Percentiles rank a stretch among this genome's conserved stretches.
Evolutionary conservation across 768 basidiomycete species (phyloP).

Genomic region (Chalciporus pseudorubinellus): DNA sequence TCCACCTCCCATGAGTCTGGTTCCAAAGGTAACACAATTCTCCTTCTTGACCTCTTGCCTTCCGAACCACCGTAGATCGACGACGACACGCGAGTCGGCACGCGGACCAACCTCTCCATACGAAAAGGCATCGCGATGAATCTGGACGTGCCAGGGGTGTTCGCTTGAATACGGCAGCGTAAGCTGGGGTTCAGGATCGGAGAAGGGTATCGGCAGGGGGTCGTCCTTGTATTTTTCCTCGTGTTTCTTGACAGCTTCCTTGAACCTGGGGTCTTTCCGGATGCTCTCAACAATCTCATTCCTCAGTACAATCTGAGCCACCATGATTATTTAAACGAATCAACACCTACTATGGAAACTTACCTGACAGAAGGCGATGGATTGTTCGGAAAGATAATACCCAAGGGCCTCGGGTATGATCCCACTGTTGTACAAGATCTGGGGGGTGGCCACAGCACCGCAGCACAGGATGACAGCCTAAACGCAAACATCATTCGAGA

Average conservation of each 20-base stretch:
- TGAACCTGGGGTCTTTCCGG: constrained; percentile 7
- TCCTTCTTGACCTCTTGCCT: constrained; percentile 10
- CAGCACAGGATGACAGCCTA: not conserved
- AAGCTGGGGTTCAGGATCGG: constrained; percentile 35
- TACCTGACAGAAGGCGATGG: constrained; percentile 1
- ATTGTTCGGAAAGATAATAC: not conserved
- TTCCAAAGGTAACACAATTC: constrained; percentile 19
- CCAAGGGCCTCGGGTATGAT: not conserved
- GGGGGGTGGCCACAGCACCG: constrained; percentile 1
- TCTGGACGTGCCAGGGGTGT: constrained; percentile 34
- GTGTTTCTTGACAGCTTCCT: constrained; percentile 17
- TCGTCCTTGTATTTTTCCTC: constrained; percentile 15
- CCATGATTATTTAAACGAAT: not conserved
- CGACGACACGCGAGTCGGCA: constrained; percentile 32
- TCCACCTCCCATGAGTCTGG: not conserved
- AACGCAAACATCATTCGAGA: not conserved
- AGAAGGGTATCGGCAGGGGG: constrained; percentile 25
- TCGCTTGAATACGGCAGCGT: constrained; percentile 15
- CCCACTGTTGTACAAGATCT: not conserved
- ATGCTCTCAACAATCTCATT: not conserved
- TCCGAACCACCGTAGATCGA: constrained; percentile 33
- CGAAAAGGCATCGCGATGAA: constrained; percentile 37
- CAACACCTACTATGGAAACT: not conserved
- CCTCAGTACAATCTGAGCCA: not conserved
- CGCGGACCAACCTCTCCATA: constrained; percentile 33